Conservation (phyloP, 2,329 filamentous ascomycete genomes). For the Stromatinia cepivora region DNA sequence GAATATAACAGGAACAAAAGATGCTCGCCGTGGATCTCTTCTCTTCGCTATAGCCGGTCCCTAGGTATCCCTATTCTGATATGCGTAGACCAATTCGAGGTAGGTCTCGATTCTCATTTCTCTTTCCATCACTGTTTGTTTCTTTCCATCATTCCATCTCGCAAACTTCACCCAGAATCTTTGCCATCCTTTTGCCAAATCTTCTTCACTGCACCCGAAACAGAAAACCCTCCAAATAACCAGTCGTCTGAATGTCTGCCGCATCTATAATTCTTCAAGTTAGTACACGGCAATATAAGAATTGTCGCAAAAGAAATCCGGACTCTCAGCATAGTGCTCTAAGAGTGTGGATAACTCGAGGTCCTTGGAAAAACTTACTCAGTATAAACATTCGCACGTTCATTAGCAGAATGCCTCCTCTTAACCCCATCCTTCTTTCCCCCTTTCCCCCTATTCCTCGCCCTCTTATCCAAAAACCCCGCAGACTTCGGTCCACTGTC, state of each 20-base stretch:
- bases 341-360: not conserved
- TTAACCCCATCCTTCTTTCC: slow-evolving; percentile 14
- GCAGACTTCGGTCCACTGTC: not conserved
- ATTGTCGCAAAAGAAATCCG: not conserved
- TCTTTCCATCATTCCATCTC: not conserved
- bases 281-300: not conserved
- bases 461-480: not conserved
- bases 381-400: slow-evolving; percentile 26
- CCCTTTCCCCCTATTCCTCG: not conserved
- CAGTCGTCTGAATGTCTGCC: slow-evolving; percentile 28
- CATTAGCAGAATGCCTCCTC: slow-evolving; percentile 17
- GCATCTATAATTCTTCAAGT: slow-evolving; percentile 12
- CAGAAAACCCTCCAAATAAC: slow-evolving; percentile 26
- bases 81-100: not conserved
- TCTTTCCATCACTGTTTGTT: not conserved
- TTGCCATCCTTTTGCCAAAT: slow-evolving; percentile 25
- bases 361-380: slow-evolving; percentile 13
- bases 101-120: not conserved
- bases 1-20: not conserved
- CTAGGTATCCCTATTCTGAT: not conserved
- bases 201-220: slow-evolving; percentile 21
- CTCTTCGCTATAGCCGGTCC: not conserved
- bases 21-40: not conserved
- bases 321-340: not conserved
- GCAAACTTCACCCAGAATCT: slow-evolving; percentile 12